phyloP scores from a whole-genome alignment of 2,329 filamentous ascomycete genomes.

The Ophiostoma sp. region DNA sequence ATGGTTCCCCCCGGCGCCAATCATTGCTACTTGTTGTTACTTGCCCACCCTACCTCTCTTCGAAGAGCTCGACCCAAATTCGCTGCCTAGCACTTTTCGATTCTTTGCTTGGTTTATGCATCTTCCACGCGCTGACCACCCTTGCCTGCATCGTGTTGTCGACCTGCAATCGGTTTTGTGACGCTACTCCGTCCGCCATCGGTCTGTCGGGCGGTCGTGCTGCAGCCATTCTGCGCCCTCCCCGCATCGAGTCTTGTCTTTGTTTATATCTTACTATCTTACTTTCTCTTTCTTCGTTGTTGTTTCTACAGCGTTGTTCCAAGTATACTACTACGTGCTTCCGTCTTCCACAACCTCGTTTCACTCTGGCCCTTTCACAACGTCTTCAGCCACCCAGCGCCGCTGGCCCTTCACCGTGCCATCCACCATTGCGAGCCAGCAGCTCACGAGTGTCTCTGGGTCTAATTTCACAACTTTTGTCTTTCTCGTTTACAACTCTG shows the following conservation, averaged over 20 bases:
- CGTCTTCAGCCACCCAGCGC: background rate
- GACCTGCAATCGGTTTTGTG: conserved; percentile 20
- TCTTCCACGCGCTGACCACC: background rate
- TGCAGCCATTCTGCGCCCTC: background rate
- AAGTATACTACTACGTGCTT: background rate
- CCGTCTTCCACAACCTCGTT: background rate
- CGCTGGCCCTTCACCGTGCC: background rate
- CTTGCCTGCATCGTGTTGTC: conserved; percentile 17
- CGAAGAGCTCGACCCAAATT: too few relatives aligned
- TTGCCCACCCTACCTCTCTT: too few relatives aligned
- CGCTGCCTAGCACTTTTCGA: too few relatives aligned
- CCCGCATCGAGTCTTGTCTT: too few relatives aligned
- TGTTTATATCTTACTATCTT: background rate
- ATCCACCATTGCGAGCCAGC: background rate
- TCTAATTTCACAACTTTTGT: too few relatives aligned
- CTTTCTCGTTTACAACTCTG: too few relatives aligned
- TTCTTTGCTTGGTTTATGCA: too few relatives aligned
- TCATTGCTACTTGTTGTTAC: too few relatives aligned
- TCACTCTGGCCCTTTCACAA: conserved; percentile 2
- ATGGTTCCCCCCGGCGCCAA: background rate
- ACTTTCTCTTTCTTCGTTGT: background rate
- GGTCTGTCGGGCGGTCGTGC: conserved; percentile 4
- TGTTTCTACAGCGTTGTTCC: background rate
- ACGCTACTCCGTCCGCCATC: conserved; percentile 15
- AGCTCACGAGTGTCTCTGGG: background rate